phyloP scores from a whole-genome alignment of 2,329 filamentous ascomycete genomes.

The Trichophyton equinum region DNA sequence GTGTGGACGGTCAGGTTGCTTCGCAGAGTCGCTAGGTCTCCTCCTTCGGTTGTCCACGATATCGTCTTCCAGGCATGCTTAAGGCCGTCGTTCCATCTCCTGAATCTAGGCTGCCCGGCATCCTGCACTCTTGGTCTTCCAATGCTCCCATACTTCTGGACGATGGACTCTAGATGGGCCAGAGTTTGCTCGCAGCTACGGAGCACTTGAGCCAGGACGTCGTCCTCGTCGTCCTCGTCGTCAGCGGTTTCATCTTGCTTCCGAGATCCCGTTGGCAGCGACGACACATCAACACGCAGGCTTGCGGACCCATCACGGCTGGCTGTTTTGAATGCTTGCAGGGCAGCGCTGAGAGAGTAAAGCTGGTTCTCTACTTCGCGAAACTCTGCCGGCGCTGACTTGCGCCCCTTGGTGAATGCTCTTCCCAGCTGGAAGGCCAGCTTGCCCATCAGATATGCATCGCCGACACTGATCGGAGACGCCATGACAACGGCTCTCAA shows the following conservation, averaged over 20 bases:
- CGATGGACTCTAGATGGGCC: not conserved
- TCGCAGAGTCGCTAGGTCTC: not conserved
- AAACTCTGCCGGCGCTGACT: slow-evolving; percentile 2
- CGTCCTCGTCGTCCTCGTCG: not conserved
- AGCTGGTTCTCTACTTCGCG: slow-evolving; percentile 4
- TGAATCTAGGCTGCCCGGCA: not conserved
- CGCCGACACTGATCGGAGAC: not conserved
- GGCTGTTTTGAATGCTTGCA: not conserved
- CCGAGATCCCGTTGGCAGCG: not conserved
- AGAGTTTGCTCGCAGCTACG: not conserved
- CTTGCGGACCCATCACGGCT: not conserved
- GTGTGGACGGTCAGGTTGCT: not conserved
- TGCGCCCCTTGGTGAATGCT: slow-evolving; percentile 1
- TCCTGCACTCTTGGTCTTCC: not conserved
- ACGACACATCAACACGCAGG: not conserved
- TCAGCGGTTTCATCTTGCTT: too few relatives aligned
- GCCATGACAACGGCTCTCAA: not conserved
- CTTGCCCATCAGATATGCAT: not conserved
- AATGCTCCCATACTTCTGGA: not conserved
- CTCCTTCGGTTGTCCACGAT: not conserved
- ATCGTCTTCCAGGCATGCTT: not conserved
- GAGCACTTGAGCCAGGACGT: not conserved
- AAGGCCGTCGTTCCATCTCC: not conserved
- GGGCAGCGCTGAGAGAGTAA: not conserved
- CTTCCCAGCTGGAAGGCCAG: not conserved